Evolutionary conservation across 176 grass and related monocot species (phyloP).

Genomic region (Triticum urartu): DNA sequence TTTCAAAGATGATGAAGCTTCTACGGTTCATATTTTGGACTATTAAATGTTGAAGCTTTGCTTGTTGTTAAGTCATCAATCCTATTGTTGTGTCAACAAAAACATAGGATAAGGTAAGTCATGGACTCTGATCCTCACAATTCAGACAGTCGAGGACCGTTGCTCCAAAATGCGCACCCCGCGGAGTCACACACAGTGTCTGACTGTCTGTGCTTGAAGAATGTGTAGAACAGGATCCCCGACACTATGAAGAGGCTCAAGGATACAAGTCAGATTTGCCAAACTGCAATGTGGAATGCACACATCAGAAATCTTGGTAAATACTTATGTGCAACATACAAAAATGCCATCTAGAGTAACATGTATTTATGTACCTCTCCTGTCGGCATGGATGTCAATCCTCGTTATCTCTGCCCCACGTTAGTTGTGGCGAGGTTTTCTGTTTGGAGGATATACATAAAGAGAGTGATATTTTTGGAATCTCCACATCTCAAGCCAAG

Average conservation of each 20-base stretch:
- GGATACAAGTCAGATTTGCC: conserved; percentile 62
- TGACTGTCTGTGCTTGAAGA: conserved; percentile 54
- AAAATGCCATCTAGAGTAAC: not conserved
- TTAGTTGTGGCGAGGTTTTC: too few species aligned
- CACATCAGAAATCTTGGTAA: not conserved
- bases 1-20: too few species aligned
- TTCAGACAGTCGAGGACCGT: not conserved
- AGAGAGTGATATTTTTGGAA: too few species aligned
- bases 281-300: conserved; percentile 40
- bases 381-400: conserved; percentile 57
- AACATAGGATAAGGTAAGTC: not conserved
- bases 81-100: too few species aligned
- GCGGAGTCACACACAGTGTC: conserved; percentile 42
- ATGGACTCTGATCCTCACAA: not conserved
- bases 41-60: too few species aligned
- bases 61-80: too few species aligned
- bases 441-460: too few species aligned
- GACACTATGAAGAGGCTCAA: conserved; percentile 52
- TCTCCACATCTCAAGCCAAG: too few species aligned
- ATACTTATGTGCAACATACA: not conserved
- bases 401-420: conserved; percentile 52
- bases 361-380: conserved; percentile 51
- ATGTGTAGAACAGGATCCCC: conserved; percentile 46
- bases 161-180: conserved; percentile 14
- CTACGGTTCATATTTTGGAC: too few species aligned